Base-by-base conservation (phyloP, 2,329 filamentous ascomycete species). In the Paecilomyces variotii region DNA sequence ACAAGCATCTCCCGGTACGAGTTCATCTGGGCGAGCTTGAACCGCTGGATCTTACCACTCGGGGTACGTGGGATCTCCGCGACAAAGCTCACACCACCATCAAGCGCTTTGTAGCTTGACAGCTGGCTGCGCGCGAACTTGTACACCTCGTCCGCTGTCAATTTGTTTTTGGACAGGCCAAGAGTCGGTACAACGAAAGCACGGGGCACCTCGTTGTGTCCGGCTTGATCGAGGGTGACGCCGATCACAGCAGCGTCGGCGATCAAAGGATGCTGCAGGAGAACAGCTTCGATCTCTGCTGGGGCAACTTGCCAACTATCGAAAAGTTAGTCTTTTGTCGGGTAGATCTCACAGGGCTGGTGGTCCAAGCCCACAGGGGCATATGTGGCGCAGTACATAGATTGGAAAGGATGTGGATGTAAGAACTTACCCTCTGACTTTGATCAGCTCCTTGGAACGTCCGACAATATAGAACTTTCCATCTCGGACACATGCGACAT, bases 31-130 rank as follows among this genome's bases (percentile, higher is more conserved):
- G 69, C 62, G 27, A 76, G 65, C 58, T 70, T 74, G 66, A 73
- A 74, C 6, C 76, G 69, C 59, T 78, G 71, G 55, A 82, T 79
- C 68, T 82, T 82, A 12, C 80, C 80, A 59, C 78, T 79, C 0
- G 78, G 70, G 2, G 77, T 78, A 53, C 78, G 77, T 3, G 80
- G 79, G 34, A 82, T 79, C 28, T 75, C 68, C 52, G 79, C 74
- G 12, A 81, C 74, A 56, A 81, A 81, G 25, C 76, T 64, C 7
- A 82, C 73, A 0, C 78, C 78, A 4, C 77, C 76, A 7, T 78
- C 78, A 0, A 81, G 63, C 2, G 71, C 69, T 61, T 82, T 82
- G 68, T 80, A 82, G 56, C 74, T 76, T 6, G 78, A 77, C 26
- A 82, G 68, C 53, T 72, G 73, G 1, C 63, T 59, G 11, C 71